phyloP scores from a whole-genome alignment of 805 yeast species.

The Kuraishia cidri region DNA sequence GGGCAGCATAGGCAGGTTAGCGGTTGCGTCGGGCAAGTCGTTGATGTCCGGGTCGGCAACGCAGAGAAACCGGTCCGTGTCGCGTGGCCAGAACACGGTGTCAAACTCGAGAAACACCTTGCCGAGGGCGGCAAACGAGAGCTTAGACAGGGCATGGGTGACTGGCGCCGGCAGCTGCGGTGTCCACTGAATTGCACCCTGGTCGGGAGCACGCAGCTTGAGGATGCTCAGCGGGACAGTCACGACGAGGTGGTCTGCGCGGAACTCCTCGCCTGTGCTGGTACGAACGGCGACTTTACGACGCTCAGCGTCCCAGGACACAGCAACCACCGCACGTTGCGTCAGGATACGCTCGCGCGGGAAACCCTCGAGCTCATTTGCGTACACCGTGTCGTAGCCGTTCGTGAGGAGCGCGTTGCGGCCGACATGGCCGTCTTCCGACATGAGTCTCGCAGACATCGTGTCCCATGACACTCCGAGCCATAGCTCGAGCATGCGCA shows the following conservation, averaged over 20 bases:
- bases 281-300: slow-evolving; percentile 9
- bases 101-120: slow-evolving; percentile 39
- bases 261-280: slow-evolving; percentile 8
- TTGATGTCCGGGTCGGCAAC: slow-evolving; percentile 18
- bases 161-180: slow-evolving; percentile 29
- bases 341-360: slow-evolving; percentile 13
- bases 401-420: slow-evolving; percentile 19
- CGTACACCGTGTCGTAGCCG: slow-evolving; percentile 18
- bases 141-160: slow-evolving; percentile 14
- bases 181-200: slow-evolving; percentile 20
- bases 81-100: slow-evolving; percentile 32
- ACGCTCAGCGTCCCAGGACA: slow-evolving; percentile 13
- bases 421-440: slow-evolving; percentile 59
- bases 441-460: slow-evolving; percentile 47
- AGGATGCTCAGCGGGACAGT: slow-evolving; percentile 43
- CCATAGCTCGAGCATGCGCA: slow-evolving; percentile 63
- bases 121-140: slow-evolving; percentile 33
- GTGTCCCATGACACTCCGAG: slow-evolving; percentile 62
- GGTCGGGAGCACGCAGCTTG: slow-evolving; percentile 14
- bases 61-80: slow-evolving; percentile 20
- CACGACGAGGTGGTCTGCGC: slow-evolving; percentile 31
- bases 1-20: slow-evolving; percentile 1
- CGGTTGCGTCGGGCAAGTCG: slow-evolving; percentile 1
- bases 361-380: slow-evolving; percentile 15
- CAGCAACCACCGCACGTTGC: slow-evolving; percentile 12